Evolutionary conservation across 768 basidiomycete species (phyloP), one percentile per base, ranked within the genome.

Genomic region (Amanita molliuscula): DNA sequence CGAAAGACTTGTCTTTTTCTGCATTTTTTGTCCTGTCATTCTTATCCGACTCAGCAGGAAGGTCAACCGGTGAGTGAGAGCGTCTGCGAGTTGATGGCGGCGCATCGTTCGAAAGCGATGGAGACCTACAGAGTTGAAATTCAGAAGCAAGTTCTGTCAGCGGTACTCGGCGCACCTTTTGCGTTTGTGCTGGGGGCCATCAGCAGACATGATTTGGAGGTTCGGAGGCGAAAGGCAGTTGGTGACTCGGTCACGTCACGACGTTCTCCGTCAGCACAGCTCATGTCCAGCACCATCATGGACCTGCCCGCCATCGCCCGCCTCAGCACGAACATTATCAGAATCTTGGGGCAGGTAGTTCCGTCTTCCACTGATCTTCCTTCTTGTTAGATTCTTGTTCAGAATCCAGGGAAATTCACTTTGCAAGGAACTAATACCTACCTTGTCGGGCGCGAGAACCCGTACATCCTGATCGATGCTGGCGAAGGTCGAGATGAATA

Each of bases 341-440:
- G 88, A 54, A 71, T 91, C 6, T 65, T 91, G 16, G 88, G 84
- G 3, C 87, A 89, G 80, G 88, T 86, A 60, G n/a, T 38, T 18
- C 18, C 20, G 16, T 37, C 13, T 31, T 8, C 25, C 51, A 8
- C 36, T 38, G 25, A 11, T 33, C 33, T 23, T 10, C 43, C 9
- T 25, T 9, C n/a, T 45, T 7, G 35, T 31, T 31, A 23, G 23
- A 6, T 38, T 33, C 15, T 46, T 23, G 41, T 44, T 41, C 56
- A 92, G 86, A 94, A 95, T 59, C 89, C 91, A 6, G 85, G 90
- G 3, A 82, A 86, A 57, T 92, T 88, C 61, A 92, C 90, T 0
- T 70, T 95, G 0, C 89, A 93, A 71, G 91, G 91, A 16, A 95
- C 92, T 2, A 93, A 95, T 60, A 93, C 91, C 1, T 96, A 95